Evolutionary conservation across 192 early-diverging fungal species (phyloP), one percentile per base, ranked within the genome.

Genomic region (Radiomyces spectabilis): DNA sequence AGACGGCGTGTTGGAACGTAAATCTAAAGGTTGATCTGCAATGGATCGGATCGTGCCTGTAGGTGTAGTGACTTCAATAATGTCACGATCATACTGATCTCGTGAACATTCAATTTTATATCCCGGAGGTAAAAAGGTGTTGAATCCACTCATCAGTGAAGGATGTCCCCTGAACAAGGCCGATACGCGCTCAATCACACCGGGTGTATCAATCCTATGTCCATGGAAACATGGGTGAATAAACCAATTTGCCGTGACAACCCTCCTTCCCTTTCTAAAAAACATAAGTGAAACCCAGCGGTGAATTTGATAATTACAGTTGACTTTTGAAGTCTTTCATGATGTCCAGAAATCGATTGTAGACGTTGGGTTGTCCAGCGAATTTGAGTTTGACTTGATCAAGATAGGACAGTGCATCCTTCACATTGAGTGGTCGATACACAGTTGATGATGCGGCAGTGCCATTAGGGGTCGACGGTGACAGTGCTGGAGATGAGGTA

Each of bases 241-340:
- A 16, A 18, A 38, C 7, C 22, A 19, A 21, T 53, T 40, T 25
- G 27, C 5, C 0, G 37, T 40, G 32, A 34, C 3, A 25, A 8
- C 12, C 19, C 18, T 12, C 13, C n/a, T n/a, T n/a, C n/a, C n/a
- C n/a, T n/a, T n/a, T n/a, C n/a, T n/a, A n/a, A n/a, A 13, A 4
- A 38, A 6, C 22, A 27, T 33, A 10, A 24, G 19, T 5, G 4
- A 41, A 27, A 53, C 9, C 31, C 6, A 38, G n/a, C 35, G 12
- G 8, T 39, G 4, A 73, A 41, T 18, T 29, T 35, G 25, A 19
- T 13, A 58, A 77, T 76, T 73, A 91, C 88, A 71, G 77, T 63
- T 95, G 93, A 59, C 89, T 88, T 71, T 98, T 97, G 67, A 99
- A 99, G 63, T 99, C 97, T 75, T 97, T 97, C 97, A 99, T 99